Conservation (phyloP, 495 filamentous ascomycete species). For the Glarea lozoyensis region DNA sequence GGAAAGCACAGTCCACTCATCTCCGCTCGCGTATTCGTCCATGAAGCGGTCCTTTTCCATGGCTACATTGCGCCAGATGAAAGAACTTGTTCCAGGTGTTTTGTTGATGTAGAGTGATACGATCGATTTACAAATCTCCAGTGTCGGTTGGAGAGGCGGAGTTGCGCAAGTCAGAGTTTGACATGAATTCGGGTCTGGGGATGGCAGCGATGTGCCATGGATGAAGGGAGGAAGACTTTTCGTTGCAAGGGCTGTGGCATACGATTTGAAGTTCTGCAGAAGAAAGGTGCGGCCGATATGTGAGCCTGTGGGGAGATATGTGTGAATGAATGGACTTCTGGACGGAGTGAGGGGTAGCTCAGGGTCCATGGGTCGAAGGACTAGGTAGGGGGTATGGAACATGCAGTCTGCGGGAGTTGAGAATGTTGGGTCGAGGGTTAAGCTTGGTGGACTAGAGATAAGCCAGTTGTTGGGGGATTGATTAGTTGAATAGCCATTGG, state of each 20-base stretch:
- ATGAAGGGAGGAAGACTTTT: conserved; percentile 12
- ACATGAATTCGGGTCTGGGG: conserved; percentile 4
- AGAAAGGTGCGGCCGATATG: conserved; percentile 13
- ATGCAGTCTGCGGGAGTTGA: conserved; percentile 17
- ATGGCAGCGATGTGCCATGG: conserved; percentile 9
- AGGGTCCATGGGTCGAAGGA: conserved; percentile 10
- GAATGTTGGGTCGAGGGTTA: conserved; percentile 12
- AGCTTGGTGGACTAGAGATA: conserved; percentile 9
- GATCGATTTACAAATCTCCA: conserved; percentile 16
- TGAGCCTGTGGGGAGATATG: conserved; percentile 8
- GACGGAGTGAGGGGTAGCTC: conserved; percentile 5
- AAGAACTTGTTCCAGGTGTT: conserved; percentile 11
- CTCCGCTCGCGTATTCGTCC: conserved; percentile 3
- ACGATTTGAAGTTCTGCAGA: conserved; percentile 13
- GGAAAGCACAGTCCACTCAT: conserved; percentile 12
- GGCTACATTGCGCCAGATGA: conserved; percentile 16
- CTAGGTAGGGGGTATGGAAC: conserved; percentile 17
- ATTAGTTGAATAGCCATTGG: conserved; percentile 3
- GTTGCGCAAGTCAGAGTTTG: not conserved
- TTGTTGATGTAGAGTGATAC: conserved; percentile 11
- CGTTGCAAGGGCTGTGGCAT: conserved; percentile 8
- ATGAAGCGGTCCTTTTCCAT: conserved; percentile 17
- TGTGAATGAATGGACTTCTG: conserved; percentile 13
- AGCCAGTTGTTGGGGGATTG: conserved; percentile 9
- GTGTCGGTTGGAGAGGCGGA: conserved; percentile 3